Evolutionary conservation across 2,329 filamentous ascomycete genomes (phyloP).

Genomic region (Tolypocladium guangdongense): DNA sequence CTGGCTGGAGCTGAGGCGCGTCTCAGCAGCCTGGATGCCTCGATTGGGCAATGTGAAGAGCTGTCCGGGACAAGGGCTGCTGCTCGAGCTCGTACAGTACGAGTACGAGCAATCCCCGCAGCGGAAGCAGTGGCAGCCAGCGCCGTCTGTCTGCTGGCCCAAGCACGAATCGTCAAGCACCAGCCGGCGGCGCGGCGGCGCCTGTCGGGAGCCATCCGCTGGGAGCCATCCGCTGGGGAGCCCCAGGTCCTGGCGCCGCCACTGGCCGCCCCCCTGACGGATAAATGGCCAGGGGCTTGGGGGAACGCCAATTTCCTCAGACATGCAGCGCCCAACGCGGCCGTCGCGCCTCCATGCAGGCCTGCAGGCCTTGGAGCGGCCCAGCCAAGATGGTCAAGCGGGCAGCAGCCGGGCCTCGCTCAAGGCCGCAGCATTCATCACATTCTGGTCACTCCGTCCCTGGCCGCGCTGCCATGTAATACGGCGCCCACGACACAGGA

Average conservation of each 20-base stretch:
- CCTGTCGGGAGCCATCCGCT: background rate
- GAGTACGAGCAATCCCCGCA: too few species aligned
- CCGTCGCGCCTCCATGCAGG: background rate
- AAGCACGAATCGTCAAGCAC: background rate
- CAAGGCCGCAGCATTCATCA: background rate
- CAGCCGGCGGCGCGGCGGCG: background rate
- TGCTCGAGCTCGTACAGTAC: too few species aligned
- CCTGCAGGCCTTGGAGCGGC: background rate
- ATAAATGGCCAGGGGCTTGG: background rate
- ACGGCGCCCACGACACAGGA: background rate
- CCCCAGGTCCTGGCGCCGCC: too few species aligned
- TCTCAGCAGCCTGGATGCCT: background rate
- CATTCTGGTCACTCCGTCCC: background rate
- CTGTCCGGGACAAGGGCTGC: too few species aligned
- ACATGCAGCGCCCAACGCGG: background rate
- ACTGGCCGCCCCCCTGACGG: background rate
- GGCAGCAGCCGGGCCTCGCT: background rate
- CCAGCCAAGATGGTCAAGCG: background rate
- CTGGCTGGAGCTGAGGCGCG: background rate
- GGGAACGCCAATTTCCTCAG: background rate
- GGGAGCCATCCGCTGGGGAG: too few species aligned
- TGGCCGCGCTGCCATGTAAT: background rate
- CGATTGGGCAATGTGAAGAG: background rate
- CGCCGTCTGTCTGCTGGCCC: background rate
- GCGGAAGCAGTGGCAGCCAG: background rate